phyloP scores from a whole-genome alignment of 225 moss, liverwort and hornwort genomes.

The Straminergon stramineum region DNA sequence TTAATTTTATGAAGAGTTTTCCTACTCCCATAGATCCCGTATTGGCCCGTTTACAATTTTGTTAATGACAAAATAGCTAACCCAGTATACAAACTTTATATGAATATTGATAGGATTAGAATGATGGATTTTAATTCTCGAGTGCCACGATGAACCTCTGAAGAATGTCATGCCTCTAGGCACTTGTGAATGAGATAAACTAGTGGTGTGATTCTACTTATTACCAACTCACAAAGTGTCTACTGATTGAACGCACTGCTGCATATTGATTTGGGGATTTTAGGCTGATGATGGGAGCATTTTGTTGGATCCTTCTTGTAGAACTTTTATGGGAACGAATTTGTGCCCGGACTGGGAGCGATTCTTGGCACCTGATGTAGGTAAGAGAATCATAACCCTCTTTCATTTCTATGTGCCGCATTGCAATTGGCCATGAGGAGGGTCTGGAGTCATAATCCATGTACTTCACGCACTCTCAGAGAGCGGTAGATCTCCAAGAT shows the following conservation, averaged over 20 bases:
- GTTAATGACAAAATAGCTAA: not conserved
- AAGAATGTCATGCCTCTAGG: not conserved
- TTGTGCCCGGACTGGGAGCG: constrained; percentile 51
- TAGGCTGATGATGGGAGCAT: not conserved
- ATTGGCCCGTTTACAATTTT: not conserved
- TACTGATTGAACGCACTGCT: not conserved
- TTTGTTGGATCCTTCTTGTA: constrained; percentile 18
- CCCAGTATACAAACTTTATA: not conserved
- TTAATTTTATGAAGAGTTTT: not conserved
- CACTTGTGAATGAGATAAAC: not conserved
- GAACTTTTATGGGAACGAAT: constrained; percentile 86
- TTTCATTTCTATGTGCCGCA: not conserved
- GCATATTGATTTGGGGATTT: not conserved
- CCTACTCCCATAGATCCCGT: not conserved
- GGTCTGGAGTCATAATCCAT: not conserved
- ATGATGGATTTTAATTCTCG: not conserved
- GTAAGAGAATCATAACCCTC: constrained; percentile 11
- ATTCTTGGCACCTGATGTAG: constrained; percentile 51
- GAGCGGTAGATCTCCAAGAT: not conserved
- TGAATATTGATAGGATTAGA: not conserved
- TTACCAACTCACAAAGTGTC: not conserved
- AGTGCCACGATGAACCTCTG: not conserved
- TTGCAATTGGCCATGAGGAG: not conserved
- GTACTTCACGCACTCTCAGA: too few species aligned
- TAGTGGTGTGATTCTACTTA: not conserved